Evolutionary conservation across 306 rosid genomes (phyloP).

Genomic region (Vigna angularis): DNA sequence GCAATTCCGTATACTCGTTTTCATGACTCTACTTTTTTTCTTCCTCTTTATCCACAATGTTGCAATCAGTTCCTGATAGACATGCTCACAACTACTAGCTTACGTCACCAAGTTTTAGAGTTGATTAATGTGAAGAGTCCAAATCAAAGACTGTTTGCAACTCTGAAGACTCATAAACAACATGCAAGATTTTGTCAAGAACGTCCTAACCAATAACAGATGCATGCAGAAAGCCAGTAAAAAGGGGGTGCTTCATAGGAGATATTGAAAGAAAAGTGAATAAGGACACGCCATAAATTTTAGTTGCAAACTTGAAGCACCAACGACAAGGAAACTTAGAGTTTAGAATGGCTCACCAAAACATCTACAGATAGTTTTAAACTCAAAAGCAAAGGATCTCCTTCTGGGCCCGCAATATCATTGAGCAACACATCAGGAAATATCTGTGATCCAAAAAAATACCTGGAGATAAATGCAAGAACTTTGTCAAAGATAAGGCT

Average conservation of each 20-base stretch:
- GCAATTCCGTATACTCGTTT: slow-evolving; percentile 28
- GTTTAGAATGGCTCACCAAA: slow-evolving; percentile 72
- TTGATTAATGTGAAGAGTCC: slow-evolving; percentile 17
- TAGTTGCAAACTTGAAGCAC: slow-evolving; percentile 13
- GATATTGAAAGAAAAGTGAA: slow-evolving; percentile 16
- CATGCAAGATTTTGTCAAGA: slow-evolving; percentile 35
- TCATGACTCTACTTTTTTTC: slow-evolving; percentile 4
- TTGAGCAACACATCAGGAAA: slow-evolving; percentile 94
- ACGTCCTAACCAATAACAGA: slow-evolving; percentile 29
- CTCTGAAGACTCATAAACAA: slow-evolving; percentile 17
- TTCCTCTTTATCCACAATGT: slow-evolving; percentile 14
- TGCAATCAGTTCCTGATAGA: slow-evolving; percentile 36
- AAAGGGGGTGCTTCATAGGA: slow-evolving; percentile 21
- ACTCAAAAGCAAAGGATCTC: slow-evolving; percentile 94
- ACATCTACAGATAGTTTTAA: slow-evolving; percentile 94
- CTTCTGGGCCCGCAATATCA: slow-evolving; percentile 90
- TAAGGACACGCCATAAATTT: slow-evolving; percentile 24
- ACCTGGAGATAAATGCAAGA: slow-evolving; percentile 61
- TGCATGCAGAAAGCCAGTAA: slow-evolving; percentile 31
- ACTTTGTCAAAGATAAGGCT: slow-evolving; percentile 42
- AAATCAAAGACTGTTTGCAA: slow-evolving; percentile 7
- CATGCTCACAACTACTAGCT: slow-evolving; percentile 19
- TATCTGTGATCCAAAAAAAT: slow-evolving; percentile 72
- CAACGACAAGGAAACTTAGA: slow-evolving; percentile 21
- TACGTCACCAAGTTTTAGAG: slow-evolving; percentile 24